Percentiles rank a stretch among this genome's conserved stretches.
These are phyloP conservation scores for Perilla frutescens DNA, from an alignment of 257 asterid genomes.

Conservation along the genomic window DNA sequence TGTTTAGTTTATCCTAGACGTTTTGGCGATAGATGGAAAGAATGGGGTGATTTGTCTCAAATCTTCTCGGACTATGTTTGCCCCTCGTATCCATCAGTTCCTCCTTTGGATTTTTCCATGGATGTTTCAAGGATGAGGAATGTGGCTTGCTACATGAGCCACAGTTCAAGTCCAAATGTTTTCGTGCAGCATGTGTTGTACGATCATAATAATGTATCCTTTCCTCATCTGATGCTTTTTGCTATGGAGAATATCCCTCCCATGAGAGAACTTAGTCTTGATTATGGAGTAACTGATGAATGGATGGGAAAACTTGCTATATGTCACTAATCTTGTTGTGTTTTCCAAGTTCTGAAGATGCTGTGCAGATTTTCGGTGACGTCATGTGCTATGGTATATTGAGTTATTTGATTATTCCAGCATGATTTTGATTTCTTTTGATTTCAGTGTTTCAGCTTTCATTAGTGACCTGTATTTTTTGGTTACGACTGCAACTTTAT, in stretches of 20 bases:
- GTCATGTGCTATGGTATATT: slow-evolving; percentile 46
- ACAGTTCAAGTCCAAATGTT: slow-evolving; percentile 61
- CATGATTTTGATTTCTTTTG: background rate
- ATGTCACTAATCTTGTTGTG: slow-evolving; percentile 46
- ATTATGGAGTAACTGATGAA: slow-evolving; percentile 80
- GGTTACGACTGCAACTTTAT: background rate
- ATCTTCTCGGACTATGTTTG: slow-evolving; percentile 50
- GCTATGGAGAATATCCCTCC: slow-evolving; percentile 93
- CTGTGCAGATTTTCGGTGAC: slow-evolving; percentile 28
- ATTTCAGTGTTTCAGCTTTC: background rate
- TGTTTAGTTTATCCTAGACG: slow-evolving; percentile 70
- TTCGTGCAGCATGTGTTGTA: slow-evolving; percentile 73
- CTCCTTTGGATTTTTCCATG: slow-evolving; percentile 70
- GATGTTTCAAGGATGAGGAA: slow-evolving; percentile 70
- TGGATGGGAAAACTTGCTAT: slow-evolving; percentile 67
- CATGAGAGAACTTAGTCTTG: slow-evolving; percentile 77
- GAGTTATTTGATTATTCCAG: background rate
- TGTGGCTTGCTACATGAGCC: slow-evolving; percentile 64
- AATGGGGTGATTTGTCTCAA: slow-evolving; percentile 67
- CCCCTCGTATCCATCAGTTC: slow-evolving; percentile 50
- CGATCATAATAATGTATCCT: slow-evolving; percentile 69
- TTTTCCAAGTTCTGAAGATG: slow-evolving; percentile 30
- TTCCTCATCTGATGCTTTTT: slow-evolving; percentile 86
- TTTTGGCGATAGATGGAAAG: slow-evolving; percentile 61
- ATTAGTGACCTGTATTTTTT: background rate